These are phyloP conservation scores for Ceratobasidium sp. DNA, from an alignment of 1,284 basidiomycete genomes.

Conservation along the genomic window DNA sequence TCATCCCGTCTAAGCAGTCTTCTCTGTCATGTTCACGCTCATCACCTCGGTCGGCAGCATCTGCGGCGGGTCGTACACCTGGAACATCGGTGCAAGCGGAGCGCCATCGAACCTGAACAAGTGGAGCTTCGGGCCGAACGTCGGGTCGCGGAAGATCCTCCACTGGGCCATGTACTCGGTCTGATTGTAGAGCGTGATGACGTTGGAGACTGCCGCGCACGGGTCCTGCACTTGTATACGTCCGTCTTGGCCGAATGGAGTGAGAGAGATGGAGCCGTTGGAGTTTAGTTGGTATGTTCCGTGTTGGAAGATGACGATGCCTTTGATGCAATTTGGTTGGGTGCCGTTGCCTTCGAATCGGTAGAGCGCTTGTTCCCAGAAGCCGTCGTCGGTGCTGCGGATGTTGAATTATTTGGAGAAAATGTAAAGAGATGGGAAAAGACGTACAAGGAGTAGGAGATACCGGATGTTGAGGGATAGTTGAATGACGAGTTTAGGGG, in stretches of 20 bases:
- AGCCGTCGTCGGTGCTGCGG: conserved; percentile 75
- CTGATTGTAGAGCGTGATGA: conserved; percentile 84
- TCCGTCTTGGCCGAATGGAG: conserved; percentile 80
- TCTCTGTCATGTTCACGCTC: conserved; percentile 36
- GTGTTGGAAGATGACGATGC: conserved; percentile 88
- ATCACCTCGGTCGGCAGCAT: conserved; percentile 74
- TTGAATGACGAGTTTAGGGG: conserved; percentile 84
- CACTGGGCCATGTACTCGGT: conserved; percentile 71
- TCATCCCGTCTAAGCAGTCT: background rate
- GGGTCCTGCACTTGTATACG: conserved; percentile 93
- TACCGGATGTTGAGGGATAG: conserved; percentile 85
- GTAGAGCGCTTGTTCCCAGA: conserved; percentile 90
- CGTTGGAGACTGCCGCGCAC: conserved; percentile 87
- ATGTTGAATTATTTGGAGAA: background rate
- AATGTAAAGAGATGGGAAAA: background rate
- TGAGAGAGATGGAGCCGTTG: conserved; percentile 83
- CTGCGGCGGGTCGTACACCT: conserved; percentile 69
- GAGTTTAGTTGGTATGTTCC: conserved; percentile 75
- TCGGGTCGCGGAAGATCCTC: conserved; percentile 71
- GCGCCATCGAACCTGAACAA: conserved; percentile 75
- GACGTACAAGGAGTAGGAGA: conserved; percentile 89
- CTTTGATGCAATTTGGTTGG: conserved; percentile 83
- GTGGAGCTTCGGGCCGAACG: conserved; percentile 72
- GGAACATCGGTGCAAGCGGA: conserved; percentile 73
- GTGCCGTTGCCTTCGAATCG: conserved; percentile 86